Percentiles rank a stretch among this genome's conserved stretches.
Conservation (phyloP, 2,329 filamentous ascomycete genomes). For the Aspergillus neoniger region DNA sequence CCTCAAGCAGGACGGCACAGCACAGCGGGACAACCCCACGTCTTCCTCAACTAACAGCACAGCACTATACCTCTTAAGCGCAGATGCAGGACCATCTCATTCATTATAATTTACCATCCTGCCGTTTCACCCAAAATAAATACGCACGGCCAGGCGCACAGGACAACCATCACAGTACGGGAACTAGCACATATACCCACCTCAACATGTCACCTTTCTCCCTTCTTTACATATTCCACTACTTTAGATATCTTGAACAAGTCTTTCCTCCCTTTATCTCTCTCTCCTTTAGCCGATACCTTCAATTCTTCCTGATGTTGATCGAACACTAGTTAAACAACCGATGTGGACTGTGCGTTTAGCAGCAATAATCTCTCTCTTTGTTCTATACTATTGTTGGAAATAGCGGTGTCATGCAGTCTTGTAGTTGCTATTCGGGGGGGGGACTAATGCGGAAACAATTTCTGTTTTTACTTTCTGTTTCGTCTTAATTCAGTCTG, state of each 20-base stretch:
- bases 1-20: background rate
- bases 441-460: no score
- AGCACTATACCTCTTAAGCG: background rate
- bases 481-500: no score
- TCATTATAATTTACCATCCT: background rate
- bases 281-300: background rate
- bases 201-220: background rate
- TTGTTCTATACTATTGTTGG: no score
- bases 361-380: background rate
- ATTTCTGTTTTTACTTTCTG: no score
- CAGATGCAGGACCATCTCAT: slow-evolving; percentile 17
- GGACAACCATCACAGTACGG: background rate
- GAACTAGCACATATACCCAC: slow-evolving; percentile 6
- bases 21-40: background rate
- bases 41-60: slow-evolving; percentile 5
- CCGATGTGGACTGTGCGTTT: background rate
- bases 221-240: background rate
- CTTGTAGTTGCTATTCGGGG: no score
- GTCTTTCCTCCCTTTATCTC: background rate
- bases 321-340: background rate
- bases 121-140: background rate
- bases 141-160: slow-evolving; percentile 9
- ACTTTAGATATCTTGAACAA: background rate
- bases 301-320: no score
- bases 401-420: no score